These are phyloP conservation scores for Adenanthera pavonina DNA, from an alignment of 306 rosid species.

Conservation along the genomic window DNA sequence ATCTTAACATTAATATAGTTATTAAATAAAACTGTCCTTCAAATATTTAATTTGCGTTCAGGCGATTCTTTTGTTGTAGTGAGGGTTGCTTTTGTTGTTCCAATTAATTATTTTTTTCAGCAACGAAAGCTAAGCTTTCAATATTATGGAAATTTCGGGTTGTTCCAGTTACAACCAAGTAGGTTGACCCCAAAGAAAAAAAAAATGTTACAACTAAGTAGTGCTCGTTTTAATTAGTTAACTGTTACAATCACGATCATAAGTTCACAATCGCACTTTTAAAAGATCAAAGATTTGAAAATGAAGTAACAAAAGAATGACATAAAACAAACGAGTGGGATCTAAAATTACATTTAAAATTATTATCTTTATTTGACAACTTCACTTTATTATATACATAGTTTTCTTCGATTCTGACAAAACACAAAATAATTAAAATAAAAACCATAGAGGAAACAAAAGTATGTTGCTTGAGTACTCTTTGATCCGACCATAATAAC, in stretches of 20 bases:
- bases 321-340: neutral
- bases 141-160: neutral
- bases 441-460: neutral
- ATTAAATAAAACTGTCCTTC: neutral
- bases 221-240: neutral
- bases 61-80: neutral
- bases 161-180: neutral
- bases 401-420: neutral
- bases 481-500: constrained; percentile 13
- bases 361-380: neutral
- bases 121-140: neutral
- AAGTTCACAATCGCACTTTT: neutral
- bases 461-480: neutral
- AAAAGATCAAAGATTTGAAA: neutral
- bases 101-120: neutral
- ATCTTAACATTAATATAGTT: neutral
- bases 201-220: neutral
- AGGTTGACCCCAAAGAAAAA: neutral
- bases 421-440: neutral
- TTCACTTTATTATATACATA: neutral
- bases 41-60: neutral
- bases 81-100: neutral
- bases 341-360: neutral
- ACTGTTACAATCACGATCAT: neutral
- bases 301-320: neutral